A percentile compares a stretch with the other conserved stretches of the same genome.
Evolutionary conservation across 495 filamentous ascomycete species (phyloP).

Genomic region (Rostrohypoxylon terebratum): DNA sequence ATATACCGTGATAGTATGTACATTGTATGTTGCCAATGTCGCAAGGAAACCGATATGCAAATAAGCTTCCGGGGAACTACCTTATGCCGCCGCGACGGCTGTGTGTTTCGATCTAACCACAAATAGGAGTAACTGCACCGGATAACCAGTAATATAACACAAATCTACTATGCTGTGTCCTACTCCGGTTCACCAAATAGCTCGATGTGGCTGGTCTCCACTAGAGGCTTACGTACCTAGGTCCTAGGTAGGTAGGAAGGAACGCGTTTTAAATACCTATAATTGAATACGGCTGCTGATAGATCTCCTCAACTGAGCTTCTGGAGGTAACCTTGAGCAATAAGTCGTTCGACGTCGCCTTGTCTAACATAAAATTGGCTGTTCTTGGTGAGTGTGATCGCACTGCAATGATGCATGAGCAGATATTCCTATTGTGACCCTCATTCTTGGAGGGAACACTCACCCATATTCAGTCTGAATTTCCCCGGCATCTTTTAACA

Average conservation of each 20-base stretch:
- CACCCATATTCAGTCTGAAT: conserved; percentile 99
- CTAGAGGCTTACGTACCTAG: neutral
- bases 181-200: neutral
- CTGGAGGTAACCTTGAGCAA: conserved; percentile 97
- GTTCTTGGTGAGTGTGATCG: conserved; percentile 96
- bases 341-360: conserved; percentile 94
- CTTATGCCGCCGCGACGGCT: conserved; percentile 26
- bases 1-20: too few relatives aligned
- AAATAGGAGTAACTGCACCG: conserved; percentile 3
- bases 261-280: conserved; percentile 18
- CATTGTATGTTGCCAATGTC: conserved; percentile 9
- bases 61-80: conserved; percentile 39
- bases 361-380: conserved; percentile 98
- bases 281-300: neutral
- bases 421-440: conserved; percentile 38
- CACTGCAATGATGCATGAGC: conserved; percentile 62
- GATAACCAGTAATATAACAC: conserved; percentile 7
- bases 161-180: neutral
- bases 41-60: conserved; percentile 23
- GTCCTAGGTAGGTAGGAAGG: neutral
- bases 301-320: conserved; percentile 75
- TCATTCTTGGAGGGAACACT: conserved; percentile 44
- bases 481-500: conserved; percentile 96
- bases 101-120: conserved; percentile 24
- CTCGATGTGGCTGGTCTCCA: conserved; percentile 1